phyloP scores from a whole-genome alignment of 2,329 filamentous ascomycete genomes.

The Paradendryphiella salina region DNA sequence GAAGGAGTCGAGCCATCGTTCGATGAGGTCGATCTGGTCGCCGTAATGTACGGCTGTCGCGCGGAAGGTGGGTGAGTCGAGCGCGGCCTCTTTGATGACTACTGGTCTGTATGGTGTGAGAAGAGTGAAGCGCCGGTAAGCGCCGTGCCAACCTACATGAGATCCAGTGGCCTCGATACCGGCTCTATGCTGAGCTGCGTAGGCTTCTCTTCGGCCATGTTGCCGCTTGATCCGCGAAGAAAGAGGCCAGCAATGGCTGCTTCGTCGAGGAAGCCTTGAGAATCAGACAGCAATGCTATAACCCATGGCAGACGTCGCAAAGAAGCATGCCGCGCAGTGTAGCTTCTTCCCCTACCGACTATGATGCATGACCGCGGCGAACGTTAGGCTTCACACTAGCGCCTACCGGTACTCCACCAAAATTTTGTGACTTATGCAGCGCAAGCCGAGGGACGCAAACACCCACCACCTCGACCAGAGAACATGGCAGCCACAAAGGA shows the following conservation, averaged over 20 bases:
- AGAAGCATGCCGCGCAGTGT: conserved; percentile 14
- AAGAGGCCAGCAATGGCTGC: conserved; percentile 9
- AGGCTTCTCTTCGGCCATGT: conserved; percentile 44
- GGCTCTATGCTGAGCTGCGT: conserved; percentile 43
- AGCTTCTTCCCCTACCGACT: conserved; percentile 8
- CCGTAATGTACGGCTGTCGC: conserved; percentile 82
- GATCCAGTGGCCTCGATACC: conserved; percentile 47
- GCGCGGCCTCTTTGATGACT: conserved; percentile 86
- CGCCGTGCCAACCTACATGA: conserved; percentile 44
- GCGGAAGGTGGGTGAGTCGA: conserved; percentile 95
- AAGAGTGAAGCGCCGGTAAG: not conserved
- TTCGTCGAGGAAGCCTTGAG: not conserved
- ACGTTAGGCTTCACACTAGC: conserved; percentile 31
- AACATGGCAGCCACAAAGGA: conserved; percentile 32
- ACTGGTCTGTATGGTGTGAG: conserved; percentile 63
- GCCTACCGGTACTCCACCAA: conserved; percentile 24
- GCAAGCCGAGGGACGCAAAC: conserved; percentile 2
- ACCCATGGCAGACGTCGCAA: conserved; percentile 20
- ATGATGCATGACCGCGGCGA: conserved; percentile 19
- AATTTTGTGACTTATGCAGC: conserved; percentile 27
- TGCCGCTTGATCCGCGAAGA: conserved; percentile 2
- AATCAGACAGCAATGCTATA: conserved; percentile 25
- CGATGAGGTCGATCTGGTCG: conserved; percentile 88
- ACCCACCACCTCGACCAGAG: conserved; percentile 5
- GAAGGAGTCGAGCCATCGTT: conserved; percentile 85